Conservation (phyloP, 2,329 filamentous ascomycete genomes). For the Trichoderma guizhouense region DNA sequence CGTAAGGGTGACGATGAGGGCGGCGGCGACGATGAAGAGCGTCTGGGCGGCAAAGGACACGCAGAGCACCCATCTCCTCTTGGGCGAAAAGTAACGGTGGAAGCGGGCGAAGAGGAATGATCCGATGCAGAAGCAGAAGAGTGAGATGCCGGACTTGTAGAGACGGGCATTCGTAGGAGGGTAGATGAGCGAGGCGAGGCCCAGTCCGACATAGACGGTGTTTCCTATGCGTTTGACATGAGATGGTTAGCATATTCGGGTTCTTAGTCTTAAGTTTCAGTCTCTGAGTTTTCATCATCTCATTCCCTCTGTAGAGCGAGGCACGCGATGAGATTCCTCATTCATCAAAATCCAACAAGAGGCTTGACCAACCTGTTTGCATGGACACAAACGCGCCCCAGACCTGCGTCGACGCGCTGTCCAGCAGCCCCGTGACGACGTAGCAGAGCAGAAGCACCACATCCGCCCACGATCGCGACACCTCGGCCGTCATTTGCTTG, state of each 20-base stretch:
- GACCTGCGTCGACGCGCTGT: slow-evolving; percentile 71
- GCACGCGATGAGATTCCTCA: neutral
- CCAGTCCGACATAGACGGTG: slow-evolving; percentile 74
- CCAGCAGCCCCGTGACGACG: slow-evolving; percentile 71
- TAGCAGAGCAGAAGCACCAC: slow-evolving; percentile 69
- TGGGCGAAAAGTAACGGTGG: slow-evolving; percentile 60
- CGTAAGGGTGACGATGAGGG: slow-evolving; percentile 49
- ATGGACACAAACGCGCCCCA: slow-evolving; percentile 82
- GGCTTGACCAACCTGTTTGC: slow-evolving; percentile 62
- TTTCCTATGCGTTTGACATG: slow-evolving; percentile 49
- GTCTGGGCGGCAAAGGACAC: slow-evolving; percentile 55
- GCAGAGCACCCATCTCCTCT: slow-evolving; percentile 63
- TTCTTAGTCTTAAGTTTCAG: neutral
- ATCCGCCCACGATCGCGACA: slow-evolving; percentile 63
- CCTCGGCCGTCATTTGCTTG: slow-evolving; percentile 40
- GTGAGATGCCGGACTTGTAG: slow-evolving; percentile 65
- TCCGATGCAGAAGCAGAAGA: slow-evolving; percentile 67
- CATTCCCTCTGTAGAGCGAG: neutral
- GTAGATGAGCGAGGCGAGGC: slow-evolving; percentile 55
- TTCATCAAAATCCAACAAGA: neutral
- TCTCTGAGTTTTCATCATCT: neutral
- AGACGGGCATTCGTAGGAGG: slow-evolving; percentile 29
- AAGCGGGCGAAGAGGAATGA: slow-evolving; percentile 69
- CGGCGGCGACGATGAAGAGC: slow-evolving; percentile 48
- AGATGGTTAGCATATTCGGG: neutral